Base-by-base conservation (phyloP, 176 grass and related monocot genomes). In the Oryza brachyantha region DNA sequence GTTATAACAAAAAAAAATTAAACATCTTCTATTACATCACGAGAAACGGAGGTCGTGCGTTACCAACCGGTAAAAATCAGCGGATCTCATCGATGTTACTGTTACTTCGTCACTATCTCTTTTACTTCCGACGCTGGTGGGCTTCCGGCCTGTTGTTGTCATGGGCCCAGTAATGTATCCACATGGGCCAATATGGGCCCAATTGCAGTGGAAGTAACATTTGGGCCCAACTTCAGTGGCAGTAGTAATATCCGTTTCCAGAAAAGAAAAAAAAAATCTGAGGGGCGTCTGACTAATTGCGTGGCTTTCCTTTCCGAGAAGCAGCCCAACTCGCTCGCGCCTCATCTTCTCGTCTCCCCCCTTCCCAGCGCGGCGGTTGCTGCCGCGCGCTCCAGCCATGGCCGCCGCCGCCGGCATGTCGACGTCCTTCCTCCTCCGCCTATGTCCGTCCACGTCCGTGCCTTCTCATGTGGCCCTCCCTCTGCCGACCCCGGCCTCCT, bases 341-440 rank as follows among this genome's bases (percentile, higher is more conserved):
- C 10, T 66, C 35, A 21, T 17, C 77, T 10, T 61, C 73, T 29
- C 46, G 60, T 3, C 43, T n/a, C 31, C 37, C 31, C 24, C 28
- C 73, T 8, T 59, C 38, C 3, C 26, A 29, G 32, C 16, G 42
- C 74, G 25, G 19, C 60, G 26, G 65, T 58, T n/a, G 25, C 76
- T 67, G n/a, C 62, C 35, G 14, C 6, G 1, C 48, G 36, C 7
- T 29, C 26, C 52, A 9, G n/a, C 77, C 76, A 84, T 89, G 81
- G 76, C 76, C 16, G 12, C 74, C 61, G 68, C 36, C 63, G 71
- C 75, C 80, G 32, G 19, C 32, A 19, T 48, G 10, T 10, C 68
- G 1, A 24, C 52, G 45, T 54, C 57, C 65, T 69, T 29, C 84
- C 58, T 76, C 72, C 27, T 69, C 41, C 42, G 40, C 14, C 62